phyloP scores from a whole-genome alignment of 1,284 basidiomycete species.

The Filobasidium uniguttulatum region DNA sequence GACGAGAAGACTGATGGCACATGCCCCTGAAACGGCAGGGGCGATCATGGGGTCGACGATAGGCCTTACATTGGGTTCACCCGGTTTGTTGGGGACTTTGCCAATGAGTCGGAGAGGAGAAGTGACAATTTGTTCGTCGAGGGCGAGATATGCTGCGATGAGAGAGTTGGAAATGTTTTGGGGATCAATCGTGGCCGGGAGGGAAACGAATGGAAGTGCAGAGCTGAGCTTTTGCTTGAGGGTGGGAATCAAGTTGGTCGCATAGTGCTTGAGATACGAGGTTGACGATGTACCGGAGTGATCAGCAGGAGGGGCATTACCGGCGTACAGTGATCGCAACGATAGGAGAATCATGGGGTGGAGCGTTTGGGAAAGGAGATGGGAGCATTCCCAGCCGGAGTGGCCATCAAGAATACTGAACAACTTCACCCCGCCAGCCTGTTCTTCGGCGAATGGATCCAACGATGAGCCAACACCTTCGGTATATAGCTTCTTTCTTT shows the following conservation, averaged over 20 bases:
- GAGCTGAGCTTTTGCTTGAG: not conserved
- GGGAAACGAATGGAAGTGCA: not conserved
- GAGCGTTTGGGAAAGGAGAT: conserved; percentile 67
- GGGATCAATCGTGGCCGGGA: conserved; percentile 3
- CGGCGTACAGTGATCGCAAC: conserved; percentile 44
- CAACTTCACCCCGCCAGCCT: conserved; percentile 59
- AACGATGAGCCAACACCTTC: too few species aligned
- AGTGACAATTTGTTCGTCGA: conserved; percentile 43
- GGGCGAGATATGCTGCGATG: conserved; percentile 29
- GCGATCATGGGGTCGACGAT: conserved; percentile 55
- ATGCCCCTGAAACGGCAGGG: conserved; percentile 71
- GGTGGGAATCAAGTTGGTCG: not conserved
- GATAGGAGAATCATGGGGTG: conserved; percentile 76
- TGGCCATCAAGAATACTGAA: conserved; percentile 91
- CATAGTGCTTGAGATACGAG: conserved; percentile 21
- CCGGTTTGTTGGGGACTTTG: conserved; percentile 31
- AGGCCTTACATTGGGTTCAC: conserved; percentile 31
- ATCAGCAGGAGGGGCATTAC: conserved; percentile 21
- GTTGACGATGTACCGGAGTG: conserved; percentile 19
- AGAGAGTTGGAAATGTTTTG: conserved; percentile 8
- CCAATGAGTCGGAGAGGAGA: conserved; percentile 40
- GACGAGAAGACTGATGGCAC: conserved; percentile 69
- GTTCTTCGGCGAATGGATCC: conserved; percentile 1
- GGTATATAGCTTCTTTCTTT: conserved; percentile 34
- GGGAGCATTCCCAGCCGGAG: conserved; percentile 67